These are phyloP conservation scores for Nitzschia sp. DNA, from an alignment of 108 stramenopile genomes.

Conservation along the genomic window DNA sequence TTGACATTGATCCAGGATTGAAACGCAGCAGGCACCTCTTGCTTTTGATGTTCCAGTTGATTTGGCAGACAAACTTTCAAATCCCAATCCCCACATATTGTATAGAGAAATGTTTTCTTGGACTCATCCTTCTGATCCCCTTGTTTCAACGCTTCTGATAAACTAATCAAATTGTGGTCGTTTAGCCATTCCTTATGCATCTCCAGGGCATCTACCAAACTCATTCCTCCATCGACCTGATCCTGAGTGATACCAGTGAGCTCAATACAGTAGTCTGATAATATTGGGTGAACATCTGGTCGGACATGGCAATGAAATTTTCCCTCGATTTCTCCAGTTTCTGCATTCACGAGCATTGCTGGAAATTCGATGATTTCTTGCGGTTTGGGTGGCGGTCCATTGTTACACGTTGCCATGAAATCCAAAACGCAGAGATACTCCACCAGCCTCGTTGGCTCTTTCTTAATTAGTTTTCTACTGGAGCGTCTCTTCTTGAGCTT, in stretches of 20 bases:
- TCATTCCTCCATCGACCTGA: constrained; percentile 10
- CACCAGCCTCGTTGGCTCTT: constrained; percentile 1
- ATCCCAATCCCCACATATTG: constrained; percentile 29
- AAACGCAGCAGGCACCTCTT: constrained; percentile 13
- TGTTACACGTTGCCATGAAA: constrained; percentile 19
- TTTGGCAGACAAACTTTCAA: constrained; percentile 21
- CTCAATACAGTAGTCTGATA: constrained; percentile 16
- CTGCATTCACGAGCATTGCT: constrained; percentile 12
- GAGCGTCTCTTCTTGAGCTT: constrained; percentile 1
- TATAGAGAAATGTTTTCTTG: constrained; percentile 17
- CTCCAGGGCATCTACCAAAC: constrained; percentile 3
- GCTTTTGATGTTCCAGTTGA: constrained; percentile 23
- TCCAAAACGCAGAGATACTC: constrained; percentile 18
- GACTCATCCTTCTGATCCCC: background rate
- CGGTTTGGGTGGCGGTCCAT: constrained; percentile 3
- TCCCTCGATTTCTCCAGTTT: constrained; percentile 19
- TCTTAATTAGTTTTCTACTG: background rate
- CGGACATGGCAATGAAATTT: constrained; percentile 24
- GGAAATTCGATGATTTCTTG: constrained; percentile 40
- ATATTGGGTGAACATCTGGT: constrained; percentile 23
- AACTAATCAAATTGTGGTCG: constrained; percentile 2
- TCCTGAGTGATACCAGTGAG: constrained; percentile 23
- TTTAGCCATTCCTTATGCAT: constrained; percentile 19
- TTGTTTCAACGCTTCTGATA: background rate
- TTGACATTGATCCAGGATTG: constrained; percentile 29